Evolutionary conservation across 2,329 filamentous ascomycete species (phyloP).

Genomic region (Neonectria hederae): DNA sequence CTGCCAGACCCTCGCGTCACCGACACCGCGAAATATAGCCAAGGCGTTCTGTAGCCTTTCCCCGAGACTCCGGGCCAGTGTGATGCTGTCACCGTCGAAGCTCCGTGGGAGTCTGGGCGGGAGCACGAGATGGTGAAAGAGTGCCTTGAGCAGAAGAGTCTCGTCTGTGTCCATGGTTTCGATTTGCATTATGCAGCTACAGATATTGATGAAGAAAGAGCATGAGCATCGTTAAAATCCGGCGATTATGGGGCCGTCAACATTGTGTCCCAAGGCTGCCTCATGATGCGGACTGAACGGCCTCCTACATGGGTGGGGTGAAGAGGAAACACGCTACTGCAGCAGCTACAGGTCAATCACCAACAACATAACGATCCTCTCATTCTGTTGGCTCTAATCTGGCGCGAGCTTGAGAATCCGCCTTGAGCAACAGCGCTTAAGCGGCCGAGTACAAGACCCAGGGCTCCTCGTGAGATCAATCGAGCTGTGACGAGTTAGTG

Average conservation of each 20-base stretch:
- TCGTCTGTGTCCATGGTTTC: slow-evolving; percentile 2
- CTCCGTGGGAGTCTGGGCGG: slow-evolving; percentile 30
- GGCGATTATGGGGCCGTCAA: neutral
- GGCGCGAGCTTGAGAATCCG: too few relatives aligned
- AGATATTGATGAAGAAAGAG: neutral
- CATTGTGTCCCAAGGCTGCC: neutral
- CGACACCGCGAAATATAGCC: neutral
- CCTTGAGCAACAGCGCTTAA: too few relatives aligned
- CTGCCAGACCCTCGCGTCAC: neutral
- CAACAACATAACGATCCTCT: neutral
- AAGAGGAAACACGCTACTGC: neutral
- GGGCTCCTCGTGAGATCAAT: too few relatives aligned
- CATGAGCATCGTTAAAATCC: neutral
- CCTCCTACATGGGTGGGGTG: neutral
- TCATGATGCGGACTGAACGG: neutral
- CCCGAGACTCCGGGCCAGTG: slow-evolving; percentile 16
- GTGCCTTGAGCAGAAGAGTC: slow-evolving; percentile 5
- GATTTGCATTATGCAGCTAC: neutral
- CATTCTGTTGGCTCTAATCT: too few relatives aligned
- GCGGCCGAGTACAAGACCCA: too few relatives aligned
- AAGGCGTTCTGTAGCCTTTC: slow-evolving; percentile 20
- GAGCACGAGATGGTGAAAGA: slow-evolving; percentile 39
- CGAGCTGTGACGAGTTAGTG: too few relatives aligned
- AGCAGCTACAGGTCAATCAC: neutral
- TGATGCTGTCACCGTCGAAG: slow-evolving; percentile 15